Evolutionary conservation across 2,329 filamentous ascomycete genomes (phyloP).

Genomic region (Verticillium zaregamsianum): DNA sequence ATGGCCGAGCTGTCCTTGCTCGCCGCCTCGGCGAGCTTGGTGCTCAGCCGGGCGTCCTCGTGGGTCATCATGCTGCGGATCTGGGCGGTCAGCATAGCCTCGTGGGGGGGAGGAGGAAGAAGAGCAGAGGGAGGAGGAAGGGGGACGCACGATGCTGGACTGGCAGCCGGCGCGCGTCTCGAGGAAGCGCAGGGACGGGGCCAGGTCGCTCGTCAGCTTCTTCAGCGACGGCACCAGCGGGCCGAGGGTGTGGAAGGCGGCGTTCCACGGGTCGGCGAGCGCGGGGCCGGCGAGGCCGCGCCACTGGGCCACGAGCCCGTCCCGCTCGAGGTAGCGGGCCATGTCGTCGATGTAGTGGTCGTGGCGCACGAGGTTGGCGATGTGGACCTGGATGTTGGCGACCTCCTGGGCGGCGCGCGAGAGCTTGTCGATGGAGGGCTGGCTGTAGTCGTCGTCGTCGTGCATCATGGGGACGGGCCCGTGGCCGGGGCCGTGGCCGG

Average conservation of each 20-base stretch:
- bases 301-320: background rate
- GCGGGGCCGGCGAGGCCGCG: background rate
- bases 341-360: constrained; percentile 4
- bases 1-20: constrained; percentile 21
- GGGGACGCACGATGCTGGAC: constrained; percentile 6
- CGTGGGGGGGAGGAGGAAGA: too few species aligned
- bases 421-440: constrained; percentile 2
- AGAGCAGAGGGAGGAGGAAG: background rate
- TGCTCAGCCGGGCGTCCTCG: constrained; percentile 7
- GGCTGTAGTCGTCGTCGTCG: background rate
- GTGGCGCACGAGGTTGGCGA: constrained; percentile 8
- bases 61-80: constrained; percentile 9
- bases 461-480: background rate
- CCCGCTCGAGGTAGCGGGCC: background rate
- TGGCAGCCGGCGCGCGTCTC: constrained; percentile 7
- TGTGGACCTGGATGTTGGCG: constrained; percentile 6
- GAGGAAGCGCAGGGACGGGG: constrained; percentile 5
- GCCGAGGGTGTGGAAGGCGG: background rate
- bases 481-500: constrained; percentile 3
- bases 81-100: background rate
- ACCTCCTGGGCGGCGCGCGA: constrained; percentile 7
- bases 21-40: constrained; percentile 1
- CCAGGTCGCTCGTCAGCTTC: constrained; percentile 3
- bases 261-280: background rate
- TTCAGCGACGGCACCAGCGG: constrained; percentile 8